Base-by-base conservation (phyloP, 345 rosid genomes). In the Populus nigra region DNA sequence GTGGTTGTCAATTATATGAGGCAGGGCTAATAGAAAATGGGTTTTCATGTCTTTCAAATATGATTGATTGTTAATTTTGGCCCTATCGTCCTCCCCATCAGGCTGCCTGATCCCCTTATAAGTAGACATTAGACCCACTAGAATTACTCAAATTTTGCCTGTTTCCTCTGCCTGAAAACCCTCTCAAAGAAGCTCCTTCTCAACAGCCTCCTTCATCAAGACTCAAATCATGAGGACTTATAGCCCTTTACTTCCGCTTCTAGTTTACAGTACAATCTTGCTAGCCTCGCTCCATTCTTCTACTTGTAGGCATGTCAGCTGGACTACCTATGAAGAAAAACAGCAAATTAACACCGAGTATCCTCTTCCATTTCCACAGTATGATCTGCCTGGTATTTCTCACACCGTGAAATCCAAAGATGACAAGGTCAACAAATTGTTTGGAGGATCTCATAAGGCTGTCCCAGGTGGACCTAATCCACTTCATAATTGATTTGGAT, bases 381-480 rank as follows among this genome's bases (percentile, higher is more conserved):
- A 73, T 43, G 47, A 11, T 29, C 65, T 67, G 20, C 25, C 78
- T 47, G 77, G 78, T 53, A 18, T n/a, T 71, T 72, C 78, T 74
- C 61, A 7, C 45, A 72, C 68, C n/a, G 23, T 23, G 53, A 75
- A 50, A 55, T 45, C 73, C 10, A 31, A 41, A 62, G 69, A 61
- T 23, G 27, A 69, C 74, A 76, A 68, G 67, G 41, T 65, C 59
- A 77, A 62, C 39, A 68, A 77, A 31, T 8, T 62, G 25, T 82
- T n/a, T 35, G 72, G 45, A 31, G 76, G 72, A 35, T 76, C 88
- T 5, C 67, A 79, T 71, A 74, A 74, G 65, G 47, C 23, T 50
- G 89, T 88, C 61, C 90, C 92, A 0, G 84, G 84, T 29, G 92
- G 92, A 68, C 92, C 90, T 7, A 88, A 89, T 73, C 90, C 92